A percentile compares a stretch with the other conserved stretches of the same genome.
These are phyloP conservation scores for Bryum argenteum DNA, from an alignment of 225 moss, liverwort and hornwort species.

Conservation along the genomic window DNA sequence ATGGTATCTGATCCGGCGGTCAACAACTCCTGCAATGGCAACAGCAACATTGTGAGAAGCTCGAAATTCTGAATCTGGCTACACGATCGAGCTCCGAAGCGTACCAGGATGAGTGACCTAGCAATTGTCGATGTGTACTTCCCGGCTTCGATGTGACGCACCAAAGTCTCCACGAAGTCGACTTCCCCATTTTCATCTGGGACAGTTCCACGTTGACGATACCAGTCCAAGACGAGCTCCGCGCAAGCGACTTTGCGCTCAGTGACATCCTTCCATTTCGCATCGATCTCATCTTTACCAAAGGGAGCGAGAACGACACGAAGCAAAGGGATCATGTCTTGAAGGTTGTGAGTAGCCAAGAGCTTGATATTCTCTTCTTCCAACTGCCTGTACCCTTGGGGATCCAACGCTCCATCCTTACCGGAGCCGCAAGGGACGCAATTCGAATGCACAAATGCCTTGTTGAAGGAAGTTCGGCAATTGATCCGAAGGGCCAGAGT, in stretches of 20 bases:
- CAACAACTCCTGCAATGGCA: constrained; percentile 29
- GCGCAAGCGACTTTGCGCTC: constrained; percentile 9
- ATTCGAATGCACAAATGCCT: constrained; percentile 27
- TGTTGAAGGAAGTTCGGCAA: constrained; percentile 28
- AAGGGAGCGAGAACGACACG: constrained; percentile 1
- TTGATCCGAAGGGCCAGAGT: constrained; percentile 20
- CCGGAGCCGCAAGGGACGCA: not conserved
- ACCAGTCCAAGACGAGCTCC: constrained; percentile 28
- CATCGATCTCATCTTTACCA: constrained; percentile 27
- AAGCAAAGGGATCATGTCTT: constrained; percentile 28
- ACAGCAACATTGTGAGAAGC: not conserved
- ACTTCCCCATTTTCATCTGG: constrained; percentile 4
- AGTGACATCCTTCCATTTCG: constrained; percentile 28
- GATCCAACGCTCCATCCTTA: constrained; percentile 12
- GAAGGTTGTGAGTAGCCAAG: constrained; percentile 12
- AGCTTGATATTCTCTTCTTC: constrained; percentile 22
- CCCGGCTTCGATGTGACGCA: constrained; percentile 20
- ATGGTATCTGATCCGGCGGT: constrained; percentile 23
- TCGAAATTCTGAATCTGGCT: not conserved
- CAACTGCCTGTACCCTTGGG: constrained; percentile 7
- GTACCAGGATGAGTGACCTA: constrained; percentile 25
- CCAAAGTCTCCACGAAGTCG: constrained; percentile 36
- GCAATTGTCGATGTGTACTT: constrained; percentile 22
- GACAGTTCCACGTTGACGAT: constrained; percentile 11
- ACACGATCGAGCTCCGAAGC: not conserved